Base-by-base conservation (phyloP, 192 early-diverging fungal genomes). In the Pecoramyces ruminantium region DNA sequence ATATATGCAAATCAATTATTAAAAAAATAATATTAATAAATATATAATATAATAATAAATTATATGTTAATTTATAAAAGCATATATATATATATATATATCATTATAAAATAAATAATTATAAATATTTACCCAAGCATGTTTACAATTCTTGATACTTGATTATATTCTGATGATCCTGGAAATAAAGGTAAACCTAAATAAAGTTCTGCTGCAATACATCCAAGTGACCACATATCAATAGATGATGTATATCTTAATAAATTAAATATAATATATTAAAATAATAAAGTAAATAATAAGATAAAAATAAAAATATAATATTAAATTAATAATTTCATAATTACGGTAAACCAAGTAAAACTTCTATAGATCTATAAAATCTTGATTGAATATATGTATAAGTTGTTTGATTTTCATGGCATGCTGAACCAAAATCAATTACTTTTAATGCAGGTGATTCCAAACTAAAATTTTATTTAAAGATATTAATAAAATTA, bases 191-290 rank as follows among this genome's bases (percentile, higher is more conserved):
- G 98, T 5, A 97, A 86, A 0, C 98, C 98, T 4, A 98, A 85
- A 83, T 93, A 97, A n/a, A 99, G 87, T 85, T 99, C 98, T 4
- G 94, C 95, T 5, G 96, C 95, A 84, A 99, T 98, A 83, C 98
- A 99, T 0, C 98, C 98, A 15, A 98, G 85, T 29, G 96, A 97
- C 98, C 98, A 99, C 92, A 99, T 97, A 84, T 99, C 98, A 78
- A 99, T 99, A 30, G 92, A 89, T 29, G 91, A 92, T 42, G 94
- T 94, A 85, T 98, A 96, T 2, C 84, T 84, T 79, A 12, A n/a
- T n/a, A n/a, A n/a, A n/a, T n/a, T n/a, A n/a, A n/a, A n/a, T n/a
- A n/a, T n/a, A n/a, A n/a, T n/a, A n/a, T n/a, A n/a, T n/a, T n/a
- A n/a, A n/a, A n/a, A n/a, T n/a, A n/a, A n/a, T n/a, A n/a, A n/a